Evolutionary conservation across 2,329 filamentous ascomycete species (phyloP), one percentile per base, ranked within the genome.

Genomic region (Botryotinia globosa): DNA sequence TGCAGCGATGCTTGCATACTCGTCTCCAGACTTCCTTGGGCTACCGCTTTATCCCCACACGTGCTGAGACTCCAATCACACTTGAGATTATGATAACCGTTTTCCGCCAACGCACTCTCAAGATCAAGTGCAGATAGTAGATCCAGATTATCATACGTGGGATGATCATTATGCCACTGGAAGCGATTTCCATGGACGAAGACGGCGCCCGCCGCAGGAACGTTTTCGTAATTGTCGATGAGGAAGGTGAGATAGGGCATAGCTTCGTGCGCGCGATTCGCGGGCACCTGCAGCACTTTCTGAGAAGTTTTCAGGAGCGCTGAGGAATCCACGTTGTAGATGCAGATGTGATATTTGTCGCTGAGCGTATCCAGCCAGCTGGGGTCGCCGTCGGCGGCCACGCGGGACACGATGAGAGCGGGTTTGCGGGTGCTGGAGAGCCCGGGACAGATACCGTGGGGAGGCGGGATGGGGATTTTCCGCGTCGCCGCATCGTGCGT

Each of bases 21-120:
- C 12, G 80, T 84, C 73, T 84, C 83, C 10, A 85, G 74, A 75
- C 81, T 82, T 0, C 82, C 82, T 71, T 85, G 84, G 2, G 84
- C 78, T 4, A 81, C 76, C 0, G 80, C 77, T 4, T 78, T 77
- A 0, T 79, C 58, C 1, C 78, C 75, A 73, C 83, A 83, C 0
- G 82, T 84, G 66, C 84, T 84, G 1, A 77, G 42, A 65, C 83
- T 84, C 85, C 85, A 86, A 76, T 86, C 84, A 73, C 85, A 86
- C 61, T 84, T 82, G 42, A 86, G 79, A 73, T 86, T 86, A 71
- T 85, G 82, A 75, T 86, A 86, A 0, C 85, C 85, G 1, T 75
- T 73, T 0, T 77, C 77, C 14, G 77, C 74, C 1, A 85, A 78
- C 1, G 85, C 85, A 0, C 79, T 72, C 0, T 80, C 74, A 0